These are phyloP conservation scores for Tetrapisispora phaffii DNA, from an alignment of 805 yeast species.

Conservation along the genomic window DNA sequence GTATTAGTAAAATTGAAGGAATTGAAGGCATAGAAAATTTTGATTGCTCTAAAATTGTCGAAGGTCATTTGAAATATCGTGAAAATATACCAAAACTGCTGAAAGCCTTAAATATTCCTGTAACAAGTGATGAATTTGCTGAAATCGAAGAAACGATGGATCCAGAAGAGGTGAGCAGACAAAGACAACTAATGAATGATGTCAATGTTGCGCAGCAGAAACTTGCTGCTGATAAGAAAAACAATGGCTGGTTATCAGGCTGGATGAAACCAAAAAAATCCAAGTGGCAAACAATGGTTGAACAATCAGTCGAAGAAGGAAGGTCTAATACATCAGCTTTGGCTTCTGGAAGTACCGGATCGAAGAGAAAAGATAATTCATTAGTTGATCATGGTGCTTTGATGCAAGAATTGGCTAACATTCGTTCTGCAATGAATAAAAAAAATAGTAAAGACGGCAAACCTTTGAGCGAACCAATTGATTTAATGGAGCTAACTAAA, in stretches of 20 bases:
- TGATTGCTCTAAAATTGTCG: conserved; percentile 78
- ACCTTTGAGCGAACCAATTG: background rate
- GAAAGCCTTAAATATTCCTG: conserved; percentile 62
- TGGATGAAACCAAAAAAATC: conserved; percentile 45
- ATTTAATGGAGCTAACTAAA: conserved; percentile 3
- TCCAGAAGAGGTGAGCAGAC: conserved; percentile 75
- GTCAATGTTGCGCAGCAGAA: conserved; percentile 75
- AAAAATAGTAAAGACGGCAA: conserved; percentile 1
- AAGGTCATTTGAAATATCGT: conserved; percentile 97
- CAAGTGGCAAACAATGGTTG: conserved; percentile 58
- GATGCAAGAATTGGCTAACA: conserved; percentile 18
- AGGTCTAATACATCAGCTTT: conserved; percentile 6
- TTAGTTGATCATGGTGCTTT: conserved; percentile 25
- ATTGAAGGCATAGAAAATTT: conserved; percentile 67
- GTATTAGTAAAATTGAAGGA: conserved; percentile 64
- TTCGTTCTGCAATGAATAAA: conserved; percentile 16
- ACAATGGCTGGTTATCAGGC: conserved; percentile 33
- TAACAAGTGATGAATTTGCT: conserved; percentile 79
- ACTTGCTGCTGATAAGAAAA: conserved; percentile 35
- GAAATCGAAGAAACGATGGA: conserved; percentile 91
- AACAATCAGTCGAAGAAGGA: conserved; percentile 29
- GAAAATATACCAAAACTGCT: conserved; percentile 81
- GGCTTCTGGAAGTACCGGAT: conserved; percentile 1
- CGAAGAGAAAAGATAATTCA: conserved; percentile 18
- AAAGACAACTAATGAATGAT: conserved; percentile 70